Percentiles rank a stretch among this genome's conserved stretches.
Conservation (phyloP, 208 protist species). For the Acanthamoeba quina region DNA sequence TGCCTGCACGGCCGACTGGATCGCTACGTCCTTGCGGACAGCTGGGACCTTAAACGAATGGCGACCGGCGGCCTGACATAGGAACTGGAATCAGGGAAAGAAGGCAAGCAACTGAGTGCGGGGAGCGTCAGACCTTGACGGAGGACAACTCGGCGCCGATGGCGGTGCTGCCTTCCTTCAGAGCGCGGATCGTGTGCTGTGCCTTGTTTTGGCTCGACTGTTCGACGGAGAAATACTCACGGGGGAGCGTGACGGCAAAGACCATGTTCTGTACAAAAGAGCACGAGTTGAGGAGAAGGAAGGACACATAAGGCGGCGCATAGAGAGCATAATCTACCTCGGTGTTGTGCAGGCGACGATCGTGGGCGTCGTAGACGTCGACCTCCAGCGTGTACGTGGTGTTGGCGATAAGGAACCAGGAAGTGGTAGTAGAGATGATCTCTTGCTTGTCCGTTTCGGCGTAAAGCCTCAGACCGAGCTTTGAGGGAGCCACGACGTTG, state of each 20-base stretch:
- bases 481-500: slow-evolving; percentile 57
- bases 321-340: neutral
- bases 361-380: slow-evolving; percentile 67
- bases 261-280: slow-evolving; percentile 18
- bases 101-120: neutral
- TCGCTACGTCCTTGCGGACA: slow-evolving; percentile 27
- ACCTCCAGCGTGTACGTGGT: slow-evolving; percentile 34
- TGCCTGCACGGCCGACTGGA: slow-evolving; percentile 27
- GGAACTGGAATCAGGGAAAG: neutral
- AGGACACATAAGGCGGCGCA: neutral
- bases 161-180: slow-evolving; percentile 26
- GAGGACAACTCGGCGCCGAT: slow-evolving; percentile 49
- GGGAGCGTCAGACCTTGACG: neutral
- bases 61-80: neutral
- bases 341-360: slow-evolving; percentile 51
- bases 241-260: slow-evolving; percentile 25
- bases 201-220: slow-evolving; percentile 14
- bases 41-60: slow-evolving; percentile 39
- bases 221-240: slow-evolving; percentile 37
- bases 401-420: slow-evolving; percentile 65
- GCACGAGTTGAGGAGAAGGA: neutral
- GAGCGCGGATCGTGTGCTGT: neutral
- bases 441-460: slow-evolving; percentile 17
- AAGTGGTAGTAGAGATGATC: neutral
- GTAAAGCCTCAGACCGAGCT: slow-evolving; percentile 38